Evolutionary conservation across 1,139 yeast species (phyloP), one percentile per base, ranked within the genome.

Genomic region (Nakaseomyces glabratus): DNA sequence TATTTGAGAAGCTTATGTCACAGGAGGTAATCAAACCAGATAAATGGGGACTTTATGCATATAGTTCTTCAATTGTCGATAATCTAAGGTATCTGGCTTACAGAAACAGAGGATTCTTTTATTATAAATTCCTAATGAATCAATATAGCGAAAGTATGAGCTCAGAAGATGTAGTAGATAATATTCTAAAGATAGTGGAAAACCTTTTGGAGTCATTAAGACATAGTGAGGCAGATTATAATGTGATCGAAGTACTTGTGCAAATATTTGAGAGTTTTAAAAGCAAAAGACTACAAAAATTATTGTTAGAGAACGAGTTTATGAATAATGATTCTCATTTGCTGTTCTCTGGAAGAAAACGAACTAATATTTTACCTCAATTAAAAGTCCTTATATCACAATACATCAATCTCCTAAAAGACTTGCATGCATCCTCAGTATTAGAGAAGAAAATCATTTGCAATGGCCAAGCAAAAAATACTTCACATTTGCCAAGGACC

Each of bases 81-180:
- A 69, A 77, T 6, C 63, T 90, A 30, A 68, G 94, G 36, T 86
- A 82, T 52, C 63, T 88, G 46, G 81, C 82, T 0, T 77, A 76
- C 54, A 69, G 95, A 44, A 90, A 90, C 52, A 64, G 94, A 39
- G 95, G 95, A 0, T 68, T 84, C 43, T 65, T 84, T 24, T 71
- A 76, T 42, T 67, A 81, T 38, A 70, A 72, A 21, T 72, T 74
- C 35, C 57, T 76, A 12, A 39, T 45, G 8, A 46, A 49, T 9
- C 42, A 17, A 13, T 18, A 45, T 16, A 39, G 41, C 31, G 34
- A 37, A 8, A 20, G 35, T 3, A 23, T 49, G 46, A 44, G 43
- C 2, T 34, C 51, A 1, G 41, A 42, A 6, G 52, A 49, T 12
- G 31, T 55, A n/a, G 59, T 58, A 14, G 60, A 57, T 4, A 45